phyloP scores from a whole-genome alignment of 805 yeast species.

The Metschnikowia amazonensis region DNA sequence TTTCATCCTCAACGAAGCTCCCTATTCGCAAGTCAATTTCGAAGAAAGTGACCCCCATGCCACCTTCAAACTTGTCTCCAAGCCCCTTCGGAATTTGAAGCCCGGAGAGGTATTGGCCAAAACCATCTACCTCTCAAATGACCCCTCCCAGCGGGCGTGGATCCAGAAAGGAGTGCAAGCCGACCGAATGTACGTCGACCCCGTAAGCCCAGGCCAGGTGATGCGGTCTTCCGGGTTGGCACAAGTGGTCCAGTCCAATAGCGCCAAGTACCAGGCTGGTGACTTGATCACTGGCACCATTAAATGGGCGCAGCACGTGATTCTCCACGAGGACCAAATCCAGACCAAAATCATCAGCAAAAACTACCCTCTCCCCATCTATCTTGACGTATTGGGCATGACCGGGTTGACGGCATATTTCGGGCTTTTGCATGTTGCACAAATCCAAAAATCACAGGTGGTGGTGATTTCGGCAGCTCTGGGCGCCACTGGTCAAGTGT shows the following conservation, averaged over 20 bases:
- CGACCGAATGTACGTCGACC: slow-evolving; percentile 7
- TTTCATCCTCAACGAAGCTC: slow-evolving; percentile 5
- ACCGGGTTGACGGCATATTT: slow-evolving; percentile 61
- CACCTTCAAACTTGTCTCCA: slow-evolving; percentile 24
- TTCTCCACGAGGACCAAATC: slow-evolving; percentile 25
- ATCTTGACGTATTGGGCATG: slow-evolving; percentile 46
- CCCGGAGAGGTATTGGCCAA: slow-evolving; percentile 44
- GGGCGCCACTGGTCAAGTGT: slow-evolving; percentile 64
- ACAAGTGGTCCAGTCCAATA: slow-evolving; percentile 44
- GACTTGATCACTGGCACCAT: slow-evolving; percentile 37
- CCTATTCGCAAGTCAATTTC: slow-evolving; percentile 15
- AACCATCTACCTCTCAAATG: slow-evolving; percentile 47
- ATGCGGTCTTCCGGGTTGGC: slow-evolving; percentile 46
- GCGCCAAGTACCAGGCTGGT: slow-evolving; percentile 37
- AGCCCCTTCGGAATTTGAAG: slow-evolving; percentile 15
- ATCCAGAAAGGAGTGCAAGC: slow-evolving; percentile 22
- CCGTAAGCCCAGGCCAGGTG: slow-evolving; percentile 36
- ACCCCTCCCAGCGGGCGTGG: slow-evolving; percentile 61
- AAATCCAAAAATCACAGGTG: slow-evolving; percentile 41
- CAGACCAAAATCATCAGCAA: slow-evolving; percentile 21
- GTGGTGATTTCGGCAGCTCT: slow-evolving; percentile 61
- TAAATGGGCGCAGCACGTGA: slow-evolving; percentile 47
- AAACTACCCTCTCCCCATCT: slow-evolving; percentile 5
- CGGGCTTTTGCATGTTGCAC: slow-evolving; percentile 48
- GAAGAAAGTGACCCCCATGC: slow-evolving; percentile 21